phyloP scores from a whole-genome alignment of 129 eudicot species.

The Pseudognaphalium luteoalbum region DNA sequence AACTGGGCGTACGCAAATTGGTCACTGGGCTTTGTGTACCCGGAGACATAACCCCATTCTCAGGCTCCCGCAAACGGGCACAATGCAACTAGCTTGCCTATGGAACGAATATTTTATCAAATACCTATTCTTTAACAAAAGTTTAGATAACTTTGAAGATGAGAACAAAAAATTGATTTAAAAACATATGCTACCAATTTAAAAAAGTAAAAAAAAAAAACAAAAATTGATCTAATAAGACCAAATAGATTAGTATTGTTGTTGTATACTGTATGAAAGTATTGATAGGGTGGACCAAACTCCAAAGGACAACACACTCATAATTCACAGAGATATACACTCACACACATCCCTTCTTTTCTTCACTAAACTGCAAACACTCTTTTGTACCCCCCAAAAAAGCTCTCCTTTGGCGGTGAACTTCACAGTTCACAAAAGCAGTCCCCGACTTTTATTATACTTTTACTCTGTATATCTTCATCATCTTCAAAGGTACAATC shows the following conservation, averaged over 20 bases:
- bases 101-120: too few species aligned
- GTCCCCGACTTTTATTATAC: not conserved
- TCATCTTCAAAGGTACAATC: conserved; percentile 29
- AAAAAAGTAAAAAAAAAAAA: too few species aligned
- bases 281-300: conserved; percentile 11
- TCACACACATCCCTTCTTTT: conserved; percentile 7
- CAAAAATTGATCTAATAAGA: too few species aligned
- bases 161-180: too few species aligned
- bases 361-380: conserved; percentile 29
- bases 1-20: too few species aligned
- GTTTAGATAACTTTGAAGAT: too few species aligned
- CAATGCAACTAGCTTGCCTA: too few species aligned
- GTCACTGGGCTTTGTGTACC: too few species aligned
- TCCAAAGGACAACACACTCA: not conserved
- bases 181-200: too few species aligned
- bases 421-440: conserved; percentile 13
- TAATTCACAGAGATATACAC: not conserved
- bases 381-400: conserved; percentile 11
- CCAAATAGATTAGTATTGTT: not conserved
- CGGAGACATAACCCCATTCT: too few species aligned
- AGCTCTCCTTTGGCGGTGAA: conserved; percentile 30
- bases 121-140: too few species aligned
- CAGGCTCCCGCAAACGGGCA: too few species aligned
- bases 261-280: not conserved
- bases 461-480: not conserved